Conservation (phyloP, 2,329 filamentous ascomycete species). For the Ustulina deusta region DNA sequence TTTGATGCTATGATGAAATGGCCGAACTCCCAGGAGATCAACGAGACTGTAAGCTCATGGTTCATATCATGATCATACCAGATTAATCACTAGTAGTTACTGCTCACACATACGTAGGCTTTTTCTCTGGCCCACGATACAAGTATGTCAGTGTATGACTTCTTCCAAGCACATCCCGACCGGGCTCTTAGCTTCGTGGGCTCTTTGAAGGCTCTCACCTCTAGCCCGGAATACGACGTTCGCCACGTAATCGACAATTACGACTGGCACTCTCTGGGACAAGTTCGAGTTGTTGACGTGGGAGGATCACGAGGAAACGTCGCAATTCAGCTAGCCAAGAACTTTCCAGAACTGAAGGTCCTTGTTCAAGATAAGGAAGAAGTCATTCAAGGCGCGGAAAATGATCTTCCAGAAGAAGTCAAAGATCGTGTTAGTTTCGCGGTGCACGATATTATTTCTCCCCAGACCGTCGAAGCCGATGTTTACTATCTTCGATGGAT, state of each 20-base stretch:
- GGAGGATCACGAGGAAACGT: conserved; percentile 3
- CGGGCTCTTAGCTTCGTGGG: conserved; percentile 14
- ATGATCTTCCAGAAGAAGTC: neutral
- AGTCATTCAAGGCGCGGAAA: neutral
- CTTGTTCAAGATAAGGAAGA: conserved; percentile 4
- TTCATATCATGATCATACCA: neutral
- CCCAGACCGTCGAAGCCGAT: neutral
- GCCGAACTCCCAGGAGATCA: conserved; percentile 43
- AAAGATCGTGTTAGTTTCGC: neutral
- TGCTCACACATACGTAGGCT: conserved; percentile 7
- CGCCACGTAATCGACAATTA: conserved; percentile 1
- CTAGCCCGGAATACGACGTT: conserved; percentile 4
- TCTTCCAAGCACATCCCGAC: conserved; percentile 3
- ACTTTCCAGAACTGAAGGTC: neutral
- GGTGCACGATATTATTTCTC: neutral
- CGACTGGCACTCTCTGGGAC: neutral
- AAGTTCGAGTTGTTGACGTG: neutral
- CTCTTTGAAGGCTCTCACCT: conserved; percentile 6
- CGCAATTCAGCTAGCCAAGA: neutral
- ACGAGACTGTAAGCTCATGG: conserved; percentile 38
- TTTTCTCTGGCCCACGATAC: conserved; percentile 29
- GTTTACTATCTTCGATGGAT: neutral
- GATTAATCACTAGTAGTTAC: neutral
- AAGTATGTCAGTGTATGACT: conserved; percentile 5
- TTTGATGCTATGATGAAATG: conserved; percentile 44